Percentiles rank a stretch among this genome's conserved stretches.
Evolutionary conservation across 2,329 filamentous ascomycete genomes (phyloP).

Genomic region (Aspergillus arachidicola): DNA sequence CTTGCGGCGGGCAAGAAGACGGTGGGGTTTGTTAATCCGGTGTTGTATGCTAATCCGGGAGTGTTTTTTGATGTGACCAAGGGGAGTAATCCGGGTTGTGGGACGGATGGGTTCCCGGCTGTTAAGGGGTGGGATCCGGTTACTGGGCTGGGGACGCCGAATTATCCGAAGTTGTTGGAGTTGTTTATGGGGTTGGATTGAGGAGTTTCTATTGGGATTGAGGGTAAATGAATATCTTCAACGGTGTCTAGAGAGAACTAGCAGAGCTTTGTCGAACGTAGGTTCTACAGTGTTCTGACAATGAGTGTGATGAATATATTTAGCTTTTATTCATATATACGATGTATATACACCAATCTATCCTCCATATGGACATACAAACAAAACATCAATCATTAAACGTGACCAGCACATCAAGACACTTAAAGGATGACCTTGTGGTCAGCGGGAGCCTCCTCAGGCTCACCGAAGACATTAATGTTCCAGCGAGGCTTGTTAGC

Average conservation of each 20-base stretch:
- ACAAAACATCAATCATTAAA: constrained; percentile 7
- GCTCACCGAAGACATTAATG: constrained; percentile 59
- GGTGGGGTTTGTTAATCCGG: constrained; percentile 59
- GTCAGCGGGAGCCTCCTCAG: constrained; percentile 53
- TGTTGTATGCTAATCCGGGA: constrained; percentile 33
- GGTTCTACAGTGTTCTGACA: not conserved
- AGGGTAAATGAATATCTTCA: too few relatives aligned
- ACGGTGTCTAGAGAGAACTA: not conserved
- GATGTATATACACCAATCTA: constrained; percentile 5
- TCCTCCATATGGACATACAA: not conserved
- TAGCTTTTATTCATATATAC: constrained; percentile 2
- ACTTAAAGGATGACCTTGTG: constrained; percentile 50
- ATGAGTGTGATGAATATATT: not conserved
- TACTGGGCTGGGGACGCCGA: constrained; percentile 37
- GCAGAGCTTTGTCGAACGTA: not conserved
- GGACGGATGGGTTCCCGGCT: constrained; percentile 31
- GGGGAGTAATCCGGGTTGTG: constrained; percentile 35
- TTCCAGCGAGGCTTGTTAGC: constrained; percentile 57
- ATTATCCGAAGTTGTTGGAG: not conserved
- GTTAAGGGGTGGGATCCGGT: constrained; percentile 36
- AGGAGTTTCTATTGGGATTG: not conserved
- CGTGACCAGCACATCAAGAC: constrained; percentile 20
- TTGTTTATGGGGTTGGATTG: not conserved
- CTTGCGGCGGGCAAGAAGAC: constrained; percentile 51
- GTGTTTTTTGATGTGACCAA: constrained; percentile 36